Conservation (phyloP, 768 basidiomycete species). For the Lyophyllum semitale region DNA sequence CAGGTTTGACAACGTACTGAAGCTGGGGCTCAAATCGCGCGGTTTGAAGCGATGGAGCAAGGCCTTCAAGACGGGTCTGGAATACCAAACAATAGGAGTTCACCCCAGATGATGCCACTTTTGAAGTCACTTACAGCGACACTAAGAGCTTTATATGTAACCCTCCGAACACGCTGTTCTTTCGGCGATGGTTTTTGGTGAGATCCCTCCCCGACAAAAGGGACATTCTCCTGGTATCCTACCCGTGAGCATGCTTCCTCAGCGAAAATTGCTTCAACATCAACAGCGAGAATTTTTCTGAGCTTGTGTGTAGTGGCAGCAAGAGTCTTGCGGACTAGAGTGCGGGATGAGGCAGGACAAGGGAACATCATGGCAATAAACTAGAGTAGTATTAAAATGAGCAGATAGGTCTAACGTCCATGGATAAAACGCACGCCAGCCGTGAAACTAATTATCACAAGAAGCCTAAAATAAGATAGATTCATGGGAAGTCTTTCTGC, state of each 20-base stretch:
- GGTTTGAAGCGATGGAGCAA: conserved; percentile 38
- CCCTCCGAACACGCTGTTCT: conserved; percentile 37
- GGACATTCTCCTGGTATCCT: conserved; percentile 30
- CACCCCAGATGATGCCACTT: neutral
- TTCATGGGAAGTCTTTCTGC: neutral
- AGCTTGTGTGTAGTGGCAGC: conserved; percentile 36
- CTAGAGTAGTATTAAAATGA: conserved; percentile 23
- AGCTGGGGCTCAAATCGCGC: conserved; percentile 44
- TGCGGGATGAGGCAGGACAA: conserved; percentile 41
- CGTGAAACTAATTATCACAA: conserved; percentile 47
- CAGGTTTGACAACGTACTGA: conserved; percentile 28
- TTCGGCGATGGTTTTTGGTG: conserved; percentile 31
- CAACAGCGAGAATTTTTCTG: conserved; percentile 38
- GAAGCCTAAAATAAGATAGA: conserved; percentile 26
- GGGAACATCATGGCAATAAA: conserved; percentile 50
- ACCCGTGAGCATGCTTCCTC: conserved; percentile 38
- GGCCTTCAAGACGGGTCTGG: conserved; percentile 37
- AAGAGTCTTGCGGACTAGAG: conserved; percentile 42
- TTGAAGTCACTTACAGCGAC: conserved; percentile 32
- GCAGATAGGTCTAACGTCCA: neutral
- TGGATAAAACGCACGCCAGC: conserved; percentile 34
- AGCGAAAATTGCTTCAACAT: conserved; percentile 45
- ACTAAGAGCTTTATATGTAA: conserved; percentile 33
- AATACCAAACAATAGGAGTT: neutral
- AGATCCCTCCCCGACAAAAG: conserved; percentile 22